Evolutionary conservation across 441 rosid species (phyloP).

Genomic region (Adansonia madagascariensis): DNA sequence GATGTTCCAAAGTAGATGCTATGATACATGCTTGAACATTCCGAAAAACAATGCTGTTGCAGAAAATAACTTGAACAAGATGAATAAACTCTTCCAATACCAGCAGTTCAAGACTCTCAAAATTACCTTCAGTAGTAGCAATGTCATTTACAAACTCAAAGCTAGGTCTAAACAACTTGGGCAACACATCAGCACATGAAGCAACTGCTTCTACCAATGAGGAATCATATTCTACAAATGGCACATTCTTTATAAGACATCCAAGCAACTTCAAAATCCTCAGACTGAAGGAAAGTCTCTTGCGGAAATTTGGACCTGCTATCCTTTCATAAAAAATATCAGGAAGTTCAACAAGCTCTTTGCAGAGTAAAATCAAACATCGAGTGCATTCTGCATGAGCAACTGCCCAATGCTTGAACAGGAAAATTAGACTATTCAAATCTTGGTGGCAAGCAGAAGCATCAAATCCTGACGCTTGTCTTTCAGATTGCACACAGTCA

Average conservation of each 20-base stretch:
- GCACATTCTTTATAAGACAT: conserved; percentile 61
- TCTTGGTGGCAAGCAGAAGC: conserved; percentile 52
- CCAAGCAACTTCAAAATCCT: conserved; percentile 86
- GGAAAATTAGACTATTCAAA: conserved; percentile 58
- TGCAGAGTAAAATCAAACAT: conserved; percentile 72
- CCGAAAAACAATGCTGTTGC: conserved; percentile 62
- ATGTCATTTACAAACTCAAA: conserved; percentile 65
- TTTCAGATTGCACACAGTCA: conserved; percentile 68
- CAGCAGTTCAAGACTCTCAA: conserved; percentile 69
- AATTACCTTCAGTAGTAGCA: conserved; percentile 67
- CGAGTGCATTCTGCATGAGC: conserved; percentile 65
- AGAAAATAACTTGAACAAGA: conserved; percentile 73
- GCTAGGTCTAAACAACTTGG: conserved; percentile 58
- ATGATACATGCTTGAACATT: conserved; percentile 76
- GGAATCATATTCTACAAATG: conserved; percentile 65
- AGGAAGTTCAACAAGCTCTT: conserved; percentile 63
- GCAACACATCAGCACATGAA: conserved; percentile 64
- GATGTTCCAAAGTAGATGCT: conserved; percentile 71
- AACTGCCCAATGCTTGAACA: conserved; percentile 85
- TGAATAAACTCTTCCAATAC: conserved; percentile 87
- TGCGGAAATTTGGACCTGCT: conserved; percentile 52
- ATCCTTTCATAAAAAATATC: conserved; percentile 63
- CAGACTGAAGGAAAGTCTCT: conserved; percentile 68
- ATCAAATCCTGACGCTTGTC: conserved; percentile 48
- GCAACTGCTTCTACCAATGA: conserved; percentile 74